Base-by-base conservation (phyloP, 1,284 basidiomycete genomes). In the Ceratobasidium papillatum region DNA sequence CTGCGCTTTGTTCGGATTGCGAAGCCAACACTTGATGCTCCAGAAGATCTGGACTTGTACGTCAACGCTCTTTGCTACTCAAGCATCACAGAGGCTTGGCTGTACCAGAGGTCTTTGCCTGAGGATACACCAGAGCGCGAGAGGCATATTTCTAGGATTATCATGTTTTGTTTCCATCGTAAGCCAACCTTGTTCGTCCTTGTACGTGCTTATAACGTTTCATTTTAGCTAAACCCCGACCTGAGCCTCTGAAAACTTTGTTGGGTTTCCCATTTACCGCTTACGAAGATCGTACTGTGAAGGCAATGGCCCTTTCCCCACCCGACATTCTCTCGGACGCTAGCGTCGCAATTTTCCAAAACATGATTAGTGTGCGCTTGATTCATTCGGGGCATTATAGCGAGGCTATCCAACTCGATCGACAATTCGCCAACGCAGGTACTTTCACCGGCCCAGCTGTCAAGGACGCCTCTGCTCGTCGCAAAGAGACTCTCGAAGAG, bases 341-440 rank as follows among this genome's bases (percentile, higher is more conserved):
- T 0, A 87, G 89, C 0, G 82, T 90, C 25, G 85, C 88, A 1
- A 83, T 89, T 12, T 82, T 95, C 0, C 93, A 94, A 80, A 92
- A 95, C 78, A 86, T 95, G n/a, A 86, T 94, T 38, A 93, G 90
- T 74, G 87, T 93, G 9, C 89, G 94, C 12, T 86, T 94, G 3
- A 88, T 95, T 38, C 91, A 94, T 79, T 86, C 86, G 5, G 94
- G 93, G 3, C 87, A 89, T 76, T 91, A 92, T 79, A 84, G 87
- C 0, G 88, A 90, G 38, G 92, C 92, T 0, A 87, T 95, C 77
- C 90, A 91, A 80, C 85, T 93, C 41, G 94, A 95, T 82, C 87
- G 87, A 74, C 85, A 87, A 77, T 90, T 92, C 77, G 75, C 75
- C 36, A 51, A 56, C 32, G 51, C 65, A 25, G 69, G 83, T 82